Evolutionary conservation across 2,329 filamentous ascomycete genomes (phyloP), one percentile per base, ranked within the genome.

Genomic region (Chaetomium olivaceum): DNA sequence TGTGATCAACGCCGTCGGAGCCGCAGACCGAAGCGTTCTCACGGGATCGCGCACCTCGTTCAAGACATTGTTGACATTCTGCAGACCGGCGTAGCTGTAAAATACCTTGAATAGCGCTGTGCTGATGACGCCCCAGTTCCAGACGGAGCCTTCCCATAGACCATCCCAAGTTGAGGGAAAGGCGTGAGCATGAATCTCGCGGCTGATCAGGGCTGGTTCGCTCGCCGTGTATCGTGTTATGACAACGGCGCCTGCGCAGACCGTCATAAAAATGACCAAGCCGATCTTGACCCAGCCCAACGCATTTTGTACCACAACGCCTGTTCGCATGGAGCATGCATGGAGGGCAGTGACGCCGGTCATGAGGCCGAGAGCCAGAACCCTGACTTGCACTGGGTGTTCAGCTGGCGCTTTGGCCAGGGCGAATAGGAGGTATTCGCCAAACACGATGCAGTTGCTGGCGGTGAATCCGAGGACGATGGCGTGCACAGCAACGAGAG

Each of bases 11-110:
- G 87, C 88, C 0, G 83, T 80, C 0, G 86, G 78, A 0, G 85
- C 85, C 1, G 89, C 88, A 0, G 85, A 85, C 61, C 84, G 87
- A 19, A 91, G 75, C 0, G 89, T 91, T 16, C 83, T 78, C 0
- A 91, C 82, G 0, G 89, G 89, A 66, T 91, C 82, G 66, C 86
- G 86, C 23, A 91, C 88, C 73, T 91, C 89, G 72, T 89, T 90
- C 59, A 91, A 79, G 4, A 91, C 89, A 69, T 91, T 89, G 76
- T 88, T 90, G 68, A 88, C 81, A 66, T 91, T 91, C 61, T 81
- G 84, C 14, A 89, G 78, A 0, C 89, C 89, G 0, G 87, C 81
- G 64, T 90, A 91, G 0, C 88, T 89, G 74, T 91, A 91, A 54
- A 89, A 86, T 0, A 91, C 86, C 70, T 89, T 88, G 77, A 89